Evolutionary conservation across 495 filamentous ascomycete genomes (phyloP).

Genomic region (Lasiosphaeriaceae sp.): DNA sequence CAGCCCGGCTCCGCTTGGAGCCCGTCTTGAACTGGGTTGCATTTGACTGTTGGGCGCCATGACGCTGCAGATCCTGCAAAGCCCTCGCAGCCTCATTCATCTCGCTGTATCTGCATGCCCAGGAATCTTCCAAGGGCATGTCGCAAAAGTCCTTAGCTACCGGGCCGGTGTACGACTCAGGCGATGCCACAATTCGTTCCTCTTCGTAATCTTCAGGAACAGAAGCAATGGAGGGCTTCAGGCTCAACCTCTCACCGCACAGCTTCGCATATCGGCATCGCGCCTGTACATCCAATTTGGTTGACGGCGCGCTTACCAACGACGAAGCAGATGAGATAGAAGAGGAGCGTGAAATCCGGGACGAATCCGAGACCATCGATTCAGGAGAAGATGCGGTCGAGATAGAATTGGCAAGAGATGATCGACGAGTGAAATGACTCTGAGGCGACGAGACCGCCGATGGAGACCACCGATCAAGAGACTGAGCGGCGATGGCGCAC

Average conservation of each 20-base stretch:
- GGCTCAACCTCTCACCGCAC: constrained; percentile 48
- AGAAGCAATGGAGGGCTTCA: constrained; percentile 44
- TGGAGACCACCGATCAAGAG: constrained; percentile 56
- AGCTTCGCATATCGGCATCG: constrained; percentile 74
- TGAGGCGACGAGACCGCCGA: constrained; percentile 51
- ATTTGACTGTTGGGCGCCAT: constrained; percentile 31
- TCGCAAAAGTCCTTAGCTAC: constrained; percentile 52
- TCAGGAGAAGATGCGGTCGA: constrained; percentile 82
- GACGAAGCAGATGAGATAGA: constrained; percentile 70
- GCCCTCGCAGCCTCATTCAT: constrained; percentile 61
- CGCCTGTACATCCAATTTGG: constrained; percentile 76
- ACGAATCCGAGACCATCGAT: constrained; percentile 84
- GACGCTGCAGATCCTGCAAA: constrained; percentile 59
- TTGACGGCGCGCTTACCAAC: constrained; percentile 61
- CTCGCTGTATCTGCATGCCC: constrained; percentile 40
- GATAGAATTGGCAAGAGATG: constrained; percentile 70
- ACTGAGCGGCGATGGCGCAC: constrained; percentile 54
- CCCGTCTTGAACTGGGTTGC: constrained; percentile 28
- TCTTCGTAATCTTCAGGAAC: constrained; percentile 54
- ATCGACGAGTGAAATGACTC: constrained; percentile 61
- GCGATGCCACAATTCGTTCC: constrained; percentile 54
- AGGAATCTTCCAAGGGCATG: constrained; percentile 47
- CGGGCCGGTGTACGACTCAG: constrained; percentile 55
- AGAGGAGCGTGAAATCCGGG: constrained; percentile 68
- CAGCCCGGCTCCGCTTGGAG: constrained; percentile 65